Evolutionary conservation across 306 rosid genomes (phyloP).

Genomic region (Luffa acutangula): DNA sequence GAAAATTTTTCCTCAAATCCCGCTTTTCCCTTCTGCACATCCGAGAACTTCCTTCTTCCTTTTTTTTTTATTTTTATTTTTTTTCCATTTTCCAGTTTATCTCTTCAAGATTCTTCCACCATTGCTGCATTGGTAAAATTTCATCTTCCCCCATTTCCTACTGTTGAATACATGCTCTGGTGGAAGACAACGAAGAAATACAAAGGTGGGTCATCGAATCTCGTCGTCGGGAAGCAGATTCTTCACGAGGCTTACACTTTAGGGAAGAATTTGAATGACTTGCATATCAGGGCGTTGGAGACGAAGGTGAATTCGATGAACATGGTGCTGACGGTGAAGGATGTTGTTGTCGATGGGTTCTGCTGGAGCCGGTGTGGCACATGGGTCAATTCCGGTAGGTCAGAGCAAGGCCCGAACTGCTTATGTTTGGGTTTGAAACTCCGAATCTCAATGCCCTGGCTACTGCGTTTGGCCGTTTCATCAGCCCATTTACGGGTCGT

Average conservation of each 20-base stretch:
- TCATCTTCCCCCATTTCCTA: too few species aligned
- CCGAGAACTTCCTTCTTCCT: too few species aligned
- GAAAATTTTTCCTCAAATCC: too few species aligned
- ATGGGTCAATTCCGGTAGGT: conserved; percentile 25
- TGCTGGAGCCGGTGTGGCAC: conserved; percentile 75
- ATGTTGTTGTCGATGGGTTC: conserved; percentile 67
- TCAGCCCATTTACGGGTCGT: conserved; percentile 85
- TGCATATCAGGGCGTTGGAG: conserved; percentile 39
- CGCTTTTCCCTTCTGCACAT: too few species aligned
- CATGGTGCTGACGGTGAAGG: conserved; percentile 58
- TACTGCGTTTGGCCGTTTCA: conserved; percentile 96
- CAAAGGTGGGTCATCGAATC: conserved; percentile 47
- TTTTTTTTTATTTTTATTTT: too few species aligned
- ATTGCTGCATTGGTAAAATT: too few species aligned
- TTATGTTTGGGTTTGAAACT: conserved; percentile 79
- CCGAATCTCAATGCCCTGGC: conserved; percentile 79
- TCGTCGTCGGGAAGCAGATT: conserved; percentile 51
- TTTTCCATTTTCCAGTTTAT: too few species aligned
- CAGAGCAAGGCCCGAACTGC: conserved; percentile 27
- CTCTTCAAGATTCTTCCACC: too few species aligned
- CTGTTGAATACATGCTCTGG: conserved; percentile 30
- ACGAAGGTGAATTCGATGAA: conserved; percentile 33
- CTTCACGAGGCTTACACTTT: conserved; percentile 50
- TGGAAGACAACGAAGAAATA: conserved; percentile 77
- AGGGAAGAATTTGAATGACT: conserved; percentile 37